Evolutionary conservation across 2,329 filamentous ascomycete species (phyloP), one percentile per base, ranked within the genome.

Genomic region (Aspergillus neoniger): DNA sequence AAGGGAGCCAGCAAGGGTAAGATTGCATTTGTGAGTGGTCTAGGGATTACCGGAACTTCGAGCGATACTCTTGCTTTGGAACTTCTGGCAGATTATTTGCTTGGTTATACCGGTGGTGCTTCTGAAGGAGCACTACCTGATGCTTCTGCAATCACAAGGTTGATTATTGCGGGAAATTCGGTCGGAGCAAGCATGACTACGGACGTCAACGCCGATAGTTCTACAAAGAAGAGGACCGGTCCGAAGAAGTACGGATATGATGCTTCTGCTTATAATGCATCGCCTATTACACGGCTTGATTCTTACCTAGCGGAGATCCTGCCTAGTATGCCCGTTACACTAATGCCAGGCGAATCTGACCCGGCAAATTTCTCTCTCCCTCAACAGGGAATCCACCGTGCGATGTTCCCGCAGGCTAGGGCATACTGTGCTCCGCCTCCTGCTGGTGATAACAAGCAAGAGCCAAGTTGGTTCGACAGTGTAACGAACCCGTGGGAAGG

Each of bases 221-320:
- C 58, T 5, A 63, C 65, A 5, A 75, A 72, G 48, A 80, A 83
- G 68, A 86, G 83, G 72, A 81, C 79, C 62, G 68, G 70, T 1
- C 77, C 82, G 54, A 96, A 92, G 75, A 96, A 96, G 74, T 98
- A 97, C 77, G 94, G 95, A 62, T 98, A 98, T 79, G 95, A 99
- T 75, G 87, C 91, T 59, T 88, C 89, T 57, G 78, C 90, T 0
- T 99, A 97, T 81, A 96, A 99, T 72, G 83, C 94, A 1, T 82
- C 90, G 1, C 95, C 95, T 0, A 92, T 91, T 3, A 87, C 90
- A 59, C 88, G 91, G 50, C 84, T 99, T 36, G 95, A 99, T 79
- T 83, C 85, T 5, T 95, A 96, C 74, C 85, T 99, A 36, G 82
- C 89, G 1, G 85, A 89, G 50, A 81, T 99, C 12, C 85, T 99